Evolutionary conservation across 306 rosid genomes (phyloP).

Genomic region (Sesbania bispinosa): DNA sequence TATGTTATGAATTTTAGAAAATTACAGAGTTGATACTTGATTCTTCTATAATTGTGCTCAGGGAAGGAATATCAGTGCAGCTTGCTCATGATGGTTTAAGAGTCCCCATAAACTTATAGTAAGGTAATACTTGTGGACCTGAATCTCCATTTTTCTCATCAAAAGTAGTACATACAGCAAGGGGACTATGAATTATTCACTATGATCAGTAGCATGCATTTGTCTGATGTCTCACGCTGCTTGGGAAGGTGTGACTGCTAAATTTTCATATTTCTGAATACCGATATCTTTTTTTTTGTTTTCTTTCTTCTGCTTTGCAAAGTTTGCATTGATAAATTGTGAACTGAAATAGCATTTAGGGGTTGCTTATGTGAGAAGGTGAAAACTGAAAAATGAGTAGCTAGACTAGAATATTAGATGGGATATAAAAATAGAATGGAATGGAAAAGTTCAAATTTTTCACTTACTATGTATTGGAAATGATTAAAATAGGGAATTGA

Average conservation of each 20-base stretch:
- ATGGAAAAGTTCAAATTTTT: neutral
- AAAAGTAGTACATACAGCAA: neutral
- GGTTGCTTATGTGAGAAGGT: neutral
- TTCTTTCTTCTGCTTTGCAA: neutral
- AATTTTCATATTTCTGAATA: neutral
- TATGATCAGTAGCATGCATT: constrained; percentile 17
- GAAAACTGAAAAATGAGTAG: too few species aligned
- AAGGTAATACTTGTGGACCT: constrained; percentile 28
- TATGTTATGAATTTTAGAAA: neutral
- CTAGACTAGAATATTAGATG: too few species aligned
- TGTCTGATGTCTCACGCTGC: neutral
- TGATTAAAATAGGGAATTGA: neutral
- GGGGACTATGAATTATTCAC: neutral
- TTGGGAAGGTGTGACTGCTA: neutral
- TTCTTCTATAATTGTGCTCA: constrained; percentile 25
- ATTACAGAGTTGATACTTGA: neutral
- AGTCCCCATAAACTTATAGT: constrained; percentile 58
- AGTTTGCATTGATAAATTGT: neutral
- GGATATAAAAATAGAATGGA: too few species aligned
- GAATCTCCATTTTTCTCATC: neutral
- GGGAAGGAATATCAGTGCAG: constrained; percentile 87
- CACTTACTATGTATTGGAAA: neutral
- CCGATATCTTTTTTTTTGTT: neutral
- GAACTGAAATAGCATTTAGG: neutral
- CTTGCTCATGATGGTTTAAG: constrained; percentile 90